Conservation (phyloP, 2,329 filamentous ascomycete genomes). For the Colletotrichum plurivorum region DNA sequence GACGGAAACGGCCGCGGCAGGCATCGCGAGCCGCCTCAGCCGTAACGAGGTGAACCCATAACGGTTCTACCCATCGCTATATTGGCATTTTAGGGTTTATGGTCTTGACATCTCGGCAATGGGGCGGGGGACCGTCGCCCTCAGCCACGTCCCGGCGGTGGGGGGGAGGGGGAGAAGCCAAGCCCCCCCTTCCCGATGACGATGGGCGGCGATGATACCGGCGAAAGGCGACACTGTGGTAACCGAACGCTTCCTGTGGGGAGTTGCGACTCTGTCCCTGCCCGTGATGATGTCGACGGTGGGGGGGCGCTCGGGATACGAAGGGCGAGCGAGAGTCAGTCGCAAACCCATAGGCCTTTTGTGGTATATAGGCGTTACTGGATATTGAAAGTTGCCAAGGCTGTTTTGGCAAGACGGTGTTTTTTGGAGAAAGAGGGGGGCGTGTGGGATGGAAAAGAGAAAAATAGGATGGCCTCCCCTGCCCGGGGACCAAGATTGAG, state of each 20-base stretch:
- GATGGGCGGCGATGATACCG: not conserved
- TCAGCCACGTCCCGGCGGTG: constrained; percentile 1
- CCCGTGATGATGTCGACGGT: constrained; percentile 22
- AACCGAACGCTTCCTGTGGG: not conserved
- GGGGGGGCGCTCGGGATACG: not conserved
- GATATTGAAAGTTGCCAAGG: not conserved
- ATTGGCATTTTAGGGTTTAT: not conserved
- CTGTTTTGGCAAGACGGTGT: not conserved
- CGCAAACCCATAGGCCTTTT: too few species aligned
- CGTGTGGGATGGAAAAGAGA: not conserved
- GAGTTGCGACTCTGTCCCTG: not conserved
- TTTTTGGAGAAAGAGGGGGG: not conserved
- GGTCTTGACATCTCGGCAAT: not conserved
- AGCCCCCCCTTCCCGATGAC: not conserved
- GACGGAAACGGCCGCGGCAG: not conserved
- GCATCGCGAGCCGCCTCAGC: not conserved
- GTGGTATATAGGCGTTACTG: too few species aligned
- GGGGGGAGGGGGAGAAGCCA: not conserved
- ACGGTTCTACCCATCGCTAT: not conserved
- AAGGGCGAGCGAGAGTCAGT: not conserved
- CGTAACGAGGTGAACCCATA: not conserved
- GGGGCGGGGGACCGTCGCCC: not conserved
- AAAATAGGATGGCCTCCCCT: not conserved
- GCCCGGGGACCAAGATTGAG: not conserved
- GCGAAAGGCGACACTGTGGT: not conserved